Conservation (phyloP, 352 stramenopile genomes). For the Detonula confervacea region DNA sequence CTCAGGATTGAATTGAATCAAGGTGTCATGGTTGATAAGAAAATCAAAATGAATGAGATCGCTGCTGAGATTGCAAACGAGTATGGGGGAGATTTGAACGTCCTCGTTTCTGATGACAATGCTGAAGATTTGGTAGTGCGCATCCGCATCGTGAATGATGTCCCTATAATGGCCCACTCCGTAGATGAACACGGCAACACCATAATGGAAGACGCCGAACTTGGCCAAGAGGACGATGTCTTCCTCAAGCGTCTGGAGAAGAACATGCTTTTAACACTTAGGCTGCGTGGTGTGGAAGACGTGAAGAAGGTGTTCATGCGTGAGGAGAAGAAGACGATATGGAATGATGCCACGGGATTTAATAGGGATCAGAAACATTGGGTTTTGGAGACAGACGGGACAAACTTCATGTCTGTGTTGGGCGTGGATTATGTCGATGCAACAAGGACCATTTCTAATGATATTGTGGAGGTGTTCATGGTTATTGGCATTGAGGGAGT, state of each 20-base stretch:
- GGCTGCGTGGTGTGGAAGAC: constrained; percentile 95
- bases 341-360: constrained; percentile 95
- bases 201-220: constrained; percentile 88
- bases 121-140: constrained; percentile 96
- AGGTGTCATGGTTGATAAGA: constrained; percentile 97
- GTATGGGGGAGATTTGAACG: constrained; percentile 94
- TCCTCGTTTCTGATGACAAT: constrained; percentile 98
- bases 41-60: constrained; percentile 97
- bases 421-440: constrained; percentile 96
- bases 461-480: constrained; percentile 98
- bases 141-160: constrained; percentile 96
- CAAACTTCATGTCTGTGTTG: constrained; percentile 97
- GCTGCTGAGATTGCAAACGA: constrained; percentile 93
- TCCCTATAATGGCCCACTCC: constrained; percentile 78
- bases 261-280: constrained; percentile 96
- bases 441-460: constrained; percentile 97
- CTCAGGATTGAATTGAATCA: constrained; percentile 98
- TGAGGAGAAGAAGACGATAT: constrained; percentile 93
- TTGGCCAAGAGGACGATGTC: constrained; percentile 88
- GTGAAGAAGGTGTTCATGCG: constrained; percentile 99
- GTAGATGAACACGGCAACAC: constrained; percentile 88
- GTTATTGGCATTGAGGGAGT: constrained; percentile 91
- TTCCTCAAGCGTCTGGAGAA: constrained; percentile 98
- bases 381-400: constrained; percentile 99
- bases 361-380: constrained; percentile 91